Percentiles rank a stretch among this genome's conserved stretches.
Conservation (phyloP, 345 rosid species). For the Microthlaspi erraticum region DNA sequence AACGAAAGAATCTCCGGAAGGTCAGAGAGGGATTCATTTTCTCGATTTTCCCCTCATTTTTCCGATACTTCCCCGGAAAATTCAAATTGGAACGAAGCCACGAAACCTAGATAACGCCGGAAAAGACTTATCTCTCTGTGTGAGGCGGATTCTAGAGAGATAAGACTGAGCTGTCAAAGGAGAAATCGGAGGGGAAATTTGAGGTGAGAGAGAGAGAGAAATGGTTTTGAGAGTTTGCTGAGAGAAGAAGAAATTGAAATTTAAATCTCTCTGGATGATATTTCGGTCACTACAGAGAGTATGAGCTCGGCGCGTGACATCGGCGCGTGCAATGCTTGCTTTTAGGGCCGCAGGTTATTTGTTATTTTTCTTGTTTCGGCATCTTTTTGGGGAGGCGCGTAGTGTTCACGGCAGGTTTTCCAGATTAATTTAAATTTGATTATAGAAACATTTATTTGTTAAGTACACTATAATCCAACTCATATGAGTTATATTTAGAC, state of each 20-base stretch:
- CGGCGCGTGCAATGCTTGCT: slow-evolving; percentile 18
- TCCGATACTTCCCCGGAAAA: slow-evolving; percentile 21
- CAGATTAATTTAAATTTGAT: neutral
- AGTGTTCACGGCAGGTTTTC: slow-evolving; percentile 27
- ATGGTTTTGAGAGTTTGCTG: slow-evolving; percentile 24
- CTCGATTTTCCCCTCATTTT: slow-evolving; percentile 35
- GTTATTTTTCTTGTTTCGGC: slow-evolving; percentile 34
- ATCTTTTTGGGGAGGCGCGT: slow-evolving; percentile 37
- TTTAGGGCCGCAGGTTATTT: slow-evolving; percentile 40
- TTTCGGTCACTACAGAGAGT: slow-evolving; percentile 19
- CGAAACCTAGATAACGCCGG: slow-evolving; percentile 29
- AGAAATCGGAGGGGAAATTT: slow-evolving; percentile 47
- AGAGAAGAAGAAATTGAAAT: slow-evolving; percentile 14
- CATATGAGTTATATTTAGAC: slow-evolving; percentile 36
- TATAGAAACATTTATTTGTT: too few species aligned
- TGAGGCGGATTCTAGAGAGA: slow-evolving; percentile 31
- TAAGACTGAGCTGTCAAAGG: slow-evolving; percentile 39
- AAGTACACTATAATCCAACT: slow-evolving; percentile 24
- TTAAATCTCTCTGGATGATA: slow-evolving; percentile 1
- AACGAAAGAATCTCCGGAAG: slow-evolving; percentile 13
- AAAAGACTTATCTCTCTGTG: slow-evolving; percentile 30
- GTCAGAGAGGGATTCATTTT: slow-evolving; percentile 8
- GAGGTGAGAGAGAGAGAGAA: slow-evolving; percentile 43
- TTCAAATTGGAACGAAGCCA: neutral
- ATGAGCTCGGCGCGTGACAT: slow-evolving; percentile 28